Evolutionary conservation across 176 grass and related monocot species (phyloP), one percentile per base, ranked within the genome.

Genomic region (Oryza rufipogon): DNA sequence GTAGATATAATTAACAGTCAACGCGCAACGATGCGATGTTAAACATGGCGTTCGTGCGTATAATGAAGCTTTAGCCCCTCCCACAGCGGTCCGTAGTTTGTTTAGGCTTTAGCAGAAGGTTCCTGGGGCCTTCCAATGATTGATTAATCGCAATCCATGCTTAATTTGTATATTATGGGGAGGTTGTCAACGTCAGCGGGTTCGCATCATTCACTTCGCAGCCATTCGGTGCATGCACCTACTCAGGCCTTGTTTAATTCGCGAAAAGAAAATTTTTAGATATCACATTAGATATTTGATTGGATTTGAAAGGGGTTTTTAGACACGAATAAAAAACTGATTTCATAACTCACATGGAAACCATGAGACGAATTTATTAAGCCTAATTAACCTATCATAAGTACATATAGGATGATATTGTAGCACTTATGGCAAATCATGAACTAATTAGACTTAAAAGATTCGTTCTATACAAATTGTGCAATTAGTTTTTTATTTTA

Each of bases 71-170:
- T 22, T 66, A 45, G 36, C 76, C 4, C 19, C 28, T 6, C 26
- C 39, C 7, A 7, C 39, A 52, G 42, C 8, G 11, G 10, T 69
- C 78, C 17, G 44, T 68, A 49, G 15, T 5, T 34, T 68, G 0
- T 10, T 44, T 44, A 19, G 19, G 6, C 17, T 19, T 45, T 17
- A 58, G 11, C 19, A 2, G 33, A 81, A 81, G 67, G 67, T 71
- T 70, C 79, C 16, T 70, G n/a, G n/a, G 52, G 20, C n/a, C 32
- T 42, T 81, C 47, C 66, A 70, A 81, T 26, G 45, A 68, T 80
- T 26, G 45, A 68, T 80, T 73, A 14, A 5, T 22, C 54, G 6
- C 6, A 58, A 58, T 56, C 52, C 52, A 56, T 19, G 17, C 52
- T 41, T 41, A 41, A 41, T 56, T 56, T 6, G 4, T 17, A 56